phyloP scores from a whole-genome alignment of 2,329 filamentous ascomycete species.

The Apiospora aurea region DNA sequence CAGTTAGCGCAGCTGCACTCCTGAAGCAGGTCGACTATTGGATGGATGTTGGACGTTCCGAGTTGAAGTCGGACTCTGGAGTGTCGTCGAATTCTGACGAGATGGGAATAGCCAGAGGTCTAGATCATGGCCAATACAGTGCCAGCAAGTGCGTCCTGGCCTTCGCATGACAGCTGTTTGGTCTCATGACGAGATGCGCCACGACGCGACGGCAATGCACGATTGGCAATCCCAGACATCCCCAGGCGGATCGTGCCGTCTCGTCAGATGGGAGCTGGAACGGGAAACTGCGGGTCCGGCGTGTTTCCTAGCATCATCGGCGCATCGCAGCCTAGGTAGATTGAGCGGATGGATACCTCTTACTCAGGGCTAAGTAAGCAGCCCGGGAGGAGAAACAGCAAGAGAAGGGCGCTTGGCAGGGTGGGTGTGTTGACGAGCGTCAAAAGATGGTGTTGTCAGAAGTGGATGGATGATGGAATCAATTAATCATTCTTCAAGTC shows the following conservation, averaged over 20 bases:
- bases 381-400: background rate
- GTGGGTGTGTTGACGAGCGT: background rate
- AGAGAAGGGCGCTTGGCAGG: background rate
- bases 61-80: background rate
- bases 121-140: background rate
- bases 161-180: background rate
- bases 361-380: background rate
- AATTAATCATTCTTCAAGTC: too few species aligned
- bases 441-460: too few species aligned
- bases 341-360: background rate
- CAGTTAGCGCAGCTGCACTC: background rate
- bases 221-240: background rate
- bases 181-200: background rate
- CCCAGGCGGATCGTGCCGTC: conserved; percentile 4
- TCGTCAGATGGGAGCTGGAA: background rate
- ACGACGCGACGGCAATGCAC: background rate
- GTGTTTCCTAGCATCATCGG: background rate
- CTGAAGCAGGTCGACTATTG: background rate
- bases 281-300: background rate
- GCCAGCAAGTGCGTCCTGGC: background rate
- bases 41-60: background rate
- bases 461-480: too few species aligned
- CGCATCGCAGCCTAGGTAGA: background rate
- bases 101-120: background rate
- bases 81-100: background rate